These are phyloP conservation scores for Phaeosphaeriaceae sp. DNA, from an alignment of 2,329 filamentous ascomycete species.

Conservation along the genomic window DNA sequence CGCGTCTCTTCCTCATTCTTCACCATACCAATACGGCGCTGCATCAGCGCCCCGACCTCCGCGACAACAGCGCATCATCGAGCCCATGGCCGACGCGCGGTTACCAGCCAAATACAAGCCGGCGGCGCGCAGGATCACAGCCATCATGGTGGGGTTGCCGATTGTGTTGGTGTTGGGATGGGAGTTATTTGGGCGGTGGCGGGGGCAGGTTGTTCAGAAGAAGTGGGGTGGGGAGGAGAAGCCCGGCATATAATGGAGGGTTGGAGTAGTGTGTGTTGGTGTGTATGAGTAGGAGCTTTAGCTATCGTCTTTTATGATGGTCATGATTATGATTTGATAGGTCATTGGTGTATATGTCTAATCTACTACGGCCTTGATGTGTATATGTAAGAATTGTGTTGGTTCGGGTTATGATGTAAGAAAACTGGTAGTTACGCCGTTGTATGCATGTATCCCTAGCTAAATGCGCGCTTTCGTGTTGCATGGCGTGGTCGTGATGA, in stretches of 20 bases:
- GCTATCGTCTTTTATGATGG: background rate
- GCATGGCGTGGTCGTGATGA: background rate
- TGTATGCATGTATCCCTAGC: background rate
- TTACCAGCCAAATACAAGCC: constrained; percentile 43
- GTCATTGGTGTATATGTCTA: background rate
- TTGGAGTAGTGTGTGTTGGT: too few relatives aligned
- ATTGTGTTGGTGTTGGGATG: constrained; percentile 42
- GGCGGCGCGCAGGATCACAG: constrained; percentile 37
- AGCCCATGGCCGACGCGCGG: constrained; percentile 25
- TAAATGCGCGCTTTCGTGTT: background rate
- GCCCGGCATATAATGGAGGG: too few relatives aligned
- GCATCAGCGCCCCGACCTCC: constrained; percentile 3
- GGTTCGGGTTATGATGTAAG: background rate
- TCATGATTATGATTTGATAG: background rate
- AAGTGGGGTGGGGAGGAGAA: constrained; percentile 11
- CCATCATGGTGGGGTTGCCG: constrained; percentile 46
- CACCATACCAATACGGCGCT: background rate
- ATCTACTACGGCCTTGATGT: background rate
- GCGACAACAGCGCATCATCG: constrained; percentile 23
- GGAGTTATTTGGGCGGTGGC: constrained; percentile 39
- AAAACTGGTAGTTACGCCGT: background rate
- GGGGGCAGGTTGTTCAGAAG: constrained; percentile 16
- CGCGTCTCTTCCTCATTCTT: constrained; percentile 11
- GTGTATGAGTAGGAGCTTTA: too few relatives aligned
- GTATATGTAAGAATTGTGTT: background rate